Conservation (phyloP, 2,329 filamentous ascomycete species). For the Knoxdaviesia capensis region DNA sequence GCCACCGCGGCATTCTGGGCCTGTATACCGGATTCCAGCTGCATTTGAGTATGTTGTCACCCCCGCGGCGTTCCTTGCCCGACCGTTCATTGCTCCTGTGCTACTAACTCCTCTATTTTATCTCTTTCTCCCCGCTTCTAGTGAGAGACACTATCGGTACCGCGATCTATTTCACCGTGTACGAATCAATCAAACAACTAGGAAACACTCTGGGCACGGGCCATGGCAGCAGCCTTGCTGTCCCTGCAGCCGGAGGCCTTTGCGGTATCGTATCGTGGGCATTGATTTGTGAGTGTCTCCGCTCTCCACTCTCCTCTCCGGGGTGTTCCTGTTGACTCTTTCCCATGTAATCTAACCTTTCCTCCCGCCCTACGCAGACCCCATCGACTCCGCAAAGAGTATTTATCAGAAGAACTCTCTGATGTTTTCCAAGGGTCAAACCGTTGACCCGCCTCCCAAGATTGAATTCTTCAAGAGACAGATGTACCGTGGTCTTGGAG, state of each 20-base stretch:
- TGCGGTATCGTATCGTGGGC: slow-evolving; percentile 77
- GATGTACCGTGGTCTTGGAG: slow-evolving; percentile 68
- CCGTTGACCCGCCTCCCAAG: slow-evolving; percentile 43
- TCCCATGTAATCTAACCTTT: slow-evolving; percentile 3
- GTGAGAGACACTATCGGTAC: slow-evolving; percentile 72
- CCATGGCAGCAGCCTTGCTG: slow-evolving; percentile 60
- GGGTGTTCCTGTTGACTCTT: not conserved
- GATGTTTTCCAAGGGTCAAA: slow-evolving; percentile 44
- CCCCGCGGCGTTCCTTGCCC: not conserved
- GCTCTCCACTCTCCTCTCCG: not conserved
- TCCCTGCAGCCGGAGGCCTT: slow-evolving; percentile 58
- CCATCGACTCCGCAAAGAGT: slow-evolving; percentile 67
- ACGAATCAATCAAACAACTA: slow-evolving; percentile 70
- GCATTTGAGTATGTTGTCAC: slow-evolving; percentile 42
- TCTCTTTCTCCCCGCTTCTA: slow-evolving; percentile 12
- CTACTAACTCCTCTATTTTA: not conserved
- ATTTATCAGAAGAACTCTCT: slow-evolving; percentile 71
- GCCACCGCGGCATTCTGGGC: slow-evolving; percentile 50
- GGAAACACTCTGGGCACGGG: slow-evolving; percentile 55
- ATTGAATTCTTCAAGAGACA: slow-evolving; percentile 59
- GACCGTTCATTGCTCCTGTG: slow-evolving; percentile 1
- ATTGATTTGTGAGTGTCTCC: slow-evolving; percentile 40
- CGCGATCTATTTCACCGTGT: slow-evolving; percentile 73
- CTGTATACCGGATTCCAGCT: slow-evolving; percentile 66
- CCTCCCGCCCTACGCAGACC: slow-evolving; percentile 19